Evolutionary conservation across 129 eudicot species (phyloP), one percentile per base, ranked within the genome.

Genomic region (Flaveria brownii): DNA sequence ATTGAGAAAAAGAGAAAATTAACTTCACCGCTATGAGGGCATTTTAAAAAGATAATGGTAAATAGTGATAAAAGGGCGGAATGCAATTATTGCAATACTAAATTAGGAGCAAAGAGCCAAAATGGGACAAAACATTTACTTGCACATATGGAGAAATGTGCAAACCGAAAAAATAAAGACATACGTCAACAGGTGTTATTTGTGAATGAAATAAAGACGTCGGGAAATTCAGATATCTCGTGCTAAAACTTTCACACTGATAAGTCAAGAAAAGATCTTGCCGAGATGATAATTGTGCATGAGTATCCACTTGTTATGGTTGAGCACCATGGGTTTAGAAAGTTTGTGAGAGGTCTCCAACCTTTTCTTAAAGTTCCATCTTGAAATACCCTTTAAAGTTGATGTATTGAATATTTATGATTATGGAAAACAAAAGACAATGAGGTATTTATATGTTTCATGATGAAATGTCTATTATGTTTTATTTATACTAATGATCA

Each of bases 221-320:
- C 3, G 2, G 0, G 16, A 46, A 11, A 81, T 15, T 92, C 92
- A 0, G 2, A 17, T n/a, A 2, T 45, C 0, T n/a, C 54, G 20
- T 22, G 43, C 15, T 60, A 33, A 20, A 59, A 16, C 1, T 61
- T 75, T 66, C 54, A 66, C 45, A 13, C 22, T 6, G 52, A 64
- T 20, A 20, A 20, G 22, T 20, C 22, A 20, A 20, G 22, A 20
- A 20, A 20, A 20, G 22, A 20, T 20, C 72, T 78, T 2, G 50
- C 28, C 0, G 68, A 73, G 36, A 83, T 83, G 77, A 36, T 77
- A 4, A 59, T 73, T 2, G 16, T 78, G 39, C 80, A 82, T 33
- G 79, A 73, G 16, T 82, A 78, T 68, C 86, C 80, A 1, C 39
- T 72, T 3, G 2, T 23, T 0, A 83, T 78, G 67, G 82, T 82